phyloP scores from a whole-genome alignment of 306 rosid species.

The Mimosa pudica region DNA sequence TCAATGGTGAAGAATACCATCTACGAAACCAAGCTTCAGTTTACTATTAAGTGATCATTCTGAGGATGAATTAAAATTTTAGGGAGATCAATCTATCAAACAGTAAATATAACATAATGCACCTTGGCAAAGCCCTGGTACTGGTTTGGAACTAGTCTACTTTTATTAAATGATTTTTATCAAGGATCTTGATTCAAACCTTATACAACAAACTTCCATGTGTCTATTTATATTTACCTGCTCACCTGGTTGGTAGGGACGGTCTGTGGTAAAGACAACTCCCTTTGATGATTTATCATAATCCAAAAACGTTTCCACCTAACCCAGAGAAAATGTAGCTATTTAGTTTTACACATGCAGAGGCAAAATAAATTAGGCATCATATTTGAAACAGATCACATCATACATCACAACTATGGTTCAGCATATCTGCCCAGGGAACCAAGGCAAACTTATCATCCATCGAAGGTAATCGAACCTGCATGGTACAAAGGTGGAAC shows the following conservation, averaged over 20 bases:
- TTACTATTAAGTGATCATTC: slow-evolving; percentile 9
- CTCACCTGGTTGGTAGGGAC: slow-evolving; percentile 96
- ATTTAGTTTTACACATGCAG: slow-evolving; percentile 24
- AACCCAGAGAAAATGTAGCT: slow-evolving; percentile 35
- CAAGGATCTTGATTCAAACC: slow-evolving; percentile 9
- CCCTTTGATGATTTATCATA: slow-evolving; percentile 81
- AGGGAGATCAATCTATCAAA: slow-evolving; percentile 1
- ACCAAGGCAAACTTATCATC: slow-evolving; percentile 86
- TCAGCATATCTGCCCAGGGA: slow-evolving; percentile 99
- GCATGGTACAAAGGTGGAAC: slow-evolving; percentile 39
- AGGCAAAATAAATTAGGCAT: slow-evolving; percentile 6
- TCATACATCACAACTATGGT: slow-evolving; percentile 88
- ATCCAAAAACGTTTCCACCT: slow-evolving; percentile 96
- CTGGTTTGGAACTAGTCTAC: slow-evolving; percentile 2
- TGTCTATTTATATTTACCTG: slow-evolving; percentile 66
- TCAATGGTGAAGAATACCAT: slow-evolving; percentile 25
- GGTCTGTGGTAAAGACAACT: slow-evolving; percentile 78
- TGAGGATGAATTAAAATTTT: slow-evolving; percentile 13
- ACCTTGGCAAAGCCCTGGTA: slow-evolving; percentile 21
- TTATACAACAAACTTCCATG: slow-evolving; percentile 26
- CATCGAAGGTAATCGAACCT: slow-evolving; percentile 94
- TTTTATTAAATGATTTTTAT: neutral
- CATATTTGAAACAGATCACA: slow-evolving; percentile 32
- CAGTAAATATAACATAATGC: slow-evolving; percentile 11
- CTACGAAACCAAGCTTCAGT: slow-evolving; percentile 18